phyloP scores from a whole-genome alignment of 2,329 filamentous ascomycete species.

The Rhynchosporium graminicola region DNA sequence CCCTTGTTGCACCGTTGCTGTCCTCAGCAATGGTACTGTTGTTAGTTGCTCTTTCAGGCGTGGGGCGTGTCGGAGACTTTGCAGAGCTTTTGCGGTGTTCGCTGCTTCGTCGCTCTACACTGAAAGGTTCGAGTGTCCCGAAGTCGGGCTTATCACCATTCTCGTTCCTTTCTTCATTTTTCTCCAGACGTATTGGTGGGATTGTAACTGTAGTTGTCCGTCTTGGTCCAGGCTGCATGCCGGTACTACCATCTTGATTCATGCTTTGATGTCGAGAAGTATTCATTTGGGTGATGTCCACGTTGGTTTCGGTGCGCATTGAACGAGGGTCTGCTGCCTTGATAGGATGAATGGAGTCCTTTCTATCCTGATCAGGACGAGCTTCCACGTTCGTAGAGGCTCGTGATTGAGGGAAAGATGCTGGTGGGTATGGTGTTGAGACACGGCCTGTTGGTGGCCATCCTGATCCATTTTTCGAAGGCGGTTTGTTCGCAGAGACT shows the following conservation, averaged over 20 bases:
- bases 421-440: slow-evolving; percentile 26
- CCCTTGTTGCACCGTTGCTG: neutral
- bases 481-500: slow-evolving; percentile 7
- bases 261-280: neutral
- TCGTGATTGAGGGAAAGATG: slow-evolving; percentile 19
- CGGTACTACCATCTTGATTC: neutral
- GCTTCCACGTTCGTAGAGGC: slow-evolving; percentile 13
- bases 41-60: slow-evolving; percentile 14
- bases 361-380: slow-evolving; percentile 9
- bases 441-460: slow-evolving; percentile 26
- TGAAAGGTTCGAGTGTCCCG: slow-evolving; percentile 23
- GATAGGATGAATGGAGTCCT: slow-evolving; percentile 19
- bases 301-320: slow-evolving; percentile 20
- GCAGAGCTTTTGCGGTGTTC: slow-evolving; percentile 23
- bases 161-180: neutral
- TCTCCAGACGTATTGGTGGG: neutral
- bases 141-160: slow-evolving; percentile 16
- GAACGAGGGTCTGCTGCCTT: slow-evolving; percentile 27
- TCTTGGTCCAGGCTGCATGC: neutral
- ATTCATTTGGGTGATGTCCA: slow-evolving; percentile 9
- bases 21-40: neutral
- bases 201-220: slow-evolving; percentile 1
- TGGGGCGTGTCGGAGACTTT: slow-evolving; percentile 27
- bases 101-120: slow-evolving; percentile 3
- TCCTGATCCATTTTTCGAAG: slow-evolving; percentile 15